Base-by-base conservation (phyloP, 352 stramenopile genomes). In the Globisporangium cederbergense region DNA sequence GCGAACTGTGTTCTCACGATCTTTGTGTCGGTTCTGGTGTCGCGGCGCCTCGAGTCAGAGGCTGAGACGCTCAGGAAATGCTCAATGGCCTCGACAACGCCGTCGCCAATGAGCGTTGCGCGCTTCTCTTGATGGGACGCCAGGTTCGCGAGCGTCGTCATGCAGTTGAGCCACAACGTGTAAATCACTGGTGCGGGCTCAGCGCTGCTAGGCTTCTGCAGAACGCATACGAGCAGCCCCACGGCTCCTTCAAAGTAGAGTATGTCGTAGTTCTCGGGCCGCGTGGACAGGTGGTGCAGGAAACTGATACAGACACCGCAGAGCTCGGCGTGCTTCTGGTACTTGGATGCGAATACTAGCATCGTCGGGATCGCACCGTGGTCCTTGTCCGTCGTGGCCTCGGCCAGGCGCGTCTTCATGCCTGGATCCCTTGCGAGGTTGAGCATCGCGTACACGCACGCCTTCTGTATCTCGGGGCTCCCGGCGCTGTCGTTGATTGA, bases 381-480 rank as follows among this genome's bases (percentile, higher is more conserved):
- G 13, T 73, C 57, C 1, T 70, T 76, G 3, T 71, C 66, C 3
- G 67, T 65, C 42, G 78, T 77, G 13, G 78, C 63, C 47, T 85
- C 73, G 0, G 82, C 78, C 5, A 96, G 73, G 13, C 83, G 73
- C 0, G 76, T 85, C 70, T 89, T 91, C 83, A 93, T 92, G 4
- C 67, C 72, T 1, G 76, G 71, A 47, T 93, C 86, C 42, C 83
- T 84, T 16, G 82, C 81, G 32, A 95, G 71, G 16, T 75, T 87
- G 30, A 91, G 65, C 75, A 95, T 87, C n/a, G 83, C 83, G 62
- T 88, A 91, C 9, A 87, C 83, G 28, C 83, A 92, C 11, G 86
- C 83, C 20, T 85, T 82, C 59, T 92, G 82, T 60, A 92, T 93
- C 54, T 86, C 76, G 22, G 78, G 78, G 53, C 76, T 89, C 42